These are phyloP conservation scores for Myxozyma vanderwaltii DNA, from an alignment of 805 yeast genomes.

Conservation along the genomic window DNA sequence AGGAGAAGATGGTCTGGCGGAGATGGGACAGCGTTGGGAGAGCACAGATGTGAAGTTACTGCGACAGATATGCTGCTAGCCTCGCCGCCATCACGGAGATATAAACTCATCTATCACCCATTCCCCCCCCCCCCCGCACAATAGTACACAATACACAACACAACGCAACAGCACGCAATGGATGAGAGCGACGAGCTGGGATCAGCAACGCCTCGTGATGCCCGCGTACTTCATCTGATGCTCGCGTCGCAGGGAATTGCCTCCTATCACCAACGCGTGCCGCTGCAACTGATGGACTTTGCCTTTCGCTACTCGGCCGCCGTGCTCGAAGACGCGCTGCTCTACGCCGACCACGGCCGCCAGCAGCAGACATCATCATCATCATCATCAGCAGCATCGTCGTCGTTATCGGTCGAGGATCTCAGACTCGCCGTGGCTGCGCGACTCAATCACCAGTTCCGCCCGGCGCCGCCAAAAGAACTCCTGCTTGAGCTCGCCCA, in stretches of 20 bases:
- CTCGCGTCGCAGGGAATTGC: conserved; percentile 92
- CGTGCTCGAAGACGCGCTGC: conserved; percentile 83
- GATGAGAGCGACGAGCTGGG: conserved; percentile 25
- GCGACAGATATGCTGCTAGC: conserved; percentile 3
- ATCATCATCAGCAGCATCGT: conserved; percentile 21
- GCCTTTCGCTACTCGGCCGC: conserved; percentile 86
- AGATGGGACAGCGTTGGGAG: conserved; percentile 14
- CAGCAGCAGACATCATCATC: conserved; percentile 33
- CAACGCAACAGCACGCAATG: too few species aligned
- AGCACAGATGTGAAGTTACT: background rate
- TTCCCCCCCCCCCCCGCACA: background rate
- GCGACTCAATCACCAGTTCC: conserved; percentile 92
- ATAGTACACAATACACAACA: too few species aligned
- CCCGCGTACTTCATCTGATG: conserved; percentile 81
- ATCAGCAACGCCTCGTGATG: conserved; percentile 71
- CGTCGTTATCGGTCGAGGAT: conserved; percentile 77
- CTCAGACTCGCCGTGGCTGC: conserved; percentile 90
- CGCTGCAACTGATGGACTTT: conserved; percentile 94
- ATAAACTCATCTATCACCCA: background rate
- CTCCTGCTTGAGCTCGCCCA: conserved; percentile 84
- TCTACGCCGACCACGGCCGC: conserved; percentile 76
- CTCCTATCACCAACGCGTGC: conserved; percentile 93
- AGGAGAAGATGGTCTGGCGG: background rate
- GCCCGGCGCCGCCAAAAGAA: conserved; percentile 94
- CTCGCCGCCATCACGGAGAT: too few species aligned